A percentile compares a stretch with the other conserved stretches of the same genome.
These are phyloP conservation scores for Smittium culicis DNA, from an alignment of 371 early-diverging fungal species.

Conservation along the genomic window DNA sequence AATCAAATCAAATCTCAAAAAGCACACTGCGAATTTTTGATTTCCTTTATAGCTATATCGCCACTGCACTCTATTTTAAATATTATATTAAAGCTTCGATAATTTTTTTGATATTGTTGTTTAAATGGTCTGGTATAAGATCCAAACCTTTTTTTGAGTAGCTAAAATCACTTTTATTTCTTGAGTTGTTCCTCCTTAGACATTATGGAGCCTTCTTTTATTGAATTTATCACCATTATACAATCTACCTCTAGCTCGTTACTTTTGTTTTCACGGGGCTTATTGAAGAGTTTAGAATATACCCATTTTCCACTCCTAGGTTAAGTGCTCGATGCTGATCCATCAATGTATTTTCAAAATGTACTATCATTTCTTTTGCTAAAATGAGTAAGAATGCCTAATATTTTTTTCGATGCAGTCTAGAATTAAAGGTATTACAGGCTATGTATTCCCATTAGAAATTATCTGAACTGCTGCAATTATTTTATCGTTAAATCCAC, in stretches of 20 bases:
- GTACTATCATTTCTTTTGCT: neutral
- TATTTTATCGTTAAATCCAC: neutral
- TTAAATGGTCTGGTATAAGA: neutral
- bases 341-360: neutral
- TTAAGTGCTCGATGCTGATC: neutral
- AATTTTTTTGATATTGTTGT: neutral
- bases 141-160: neutral
- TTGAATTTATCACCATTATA: neutral
- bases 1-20: too few relatives aligned
- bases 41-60: neutral
- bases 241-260: neutral
- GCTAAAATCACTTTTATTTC: neutral
- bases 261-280: neutral
- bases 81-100: neutral
- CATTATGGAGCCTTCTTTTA: neutral
- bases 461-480: neutral
- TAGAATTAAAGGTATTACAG: neutral
- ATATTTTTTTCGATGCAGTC: neutral
- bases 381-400: neutral
- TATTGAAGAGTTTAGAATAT: neutral
- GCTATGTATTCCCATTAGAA: neutral
- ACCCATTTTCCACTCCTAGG: neutral
- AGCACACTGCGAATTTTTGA: neutral
- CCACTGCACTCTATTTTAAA: neutral
- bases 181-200: neutral